These are phyloP conservation scores for Diaporthe sp. DNA, from an alignment of 2,329 filamentous ascomycete genomes.

Conservation along the genomic window DNA sequence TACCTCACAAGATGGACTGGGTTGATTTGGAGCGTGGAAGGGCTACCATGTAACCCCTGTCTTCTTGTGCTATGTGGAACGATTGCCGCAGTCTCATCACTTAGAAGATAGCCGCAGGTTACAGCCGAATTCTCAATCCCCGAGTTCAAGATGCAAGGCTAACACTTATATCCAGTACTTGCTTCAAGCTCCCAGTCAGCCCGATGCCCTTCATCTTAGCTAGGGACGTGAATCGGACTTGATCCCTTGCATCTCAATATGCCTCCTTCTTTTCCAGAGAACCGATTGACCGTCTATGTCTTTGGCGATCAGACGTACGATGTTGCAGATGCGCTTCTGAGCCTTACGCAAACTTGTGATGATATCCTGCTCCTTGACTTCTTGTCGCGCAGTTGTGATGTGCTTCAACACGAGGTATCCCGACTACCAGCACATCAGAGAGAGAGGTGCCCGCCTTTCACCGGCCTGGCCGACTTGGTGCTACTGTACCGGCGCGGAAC, in stretches of 20 bases:
- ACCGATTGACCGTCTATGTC: slow-evolving; percentile 33
- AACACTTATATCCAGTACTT: not conserved
- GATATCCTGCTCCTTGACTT: slow-evolving; percentile 32
- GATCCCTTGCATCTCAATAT: not conserved
- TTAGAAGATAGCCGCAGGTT: not conserved
- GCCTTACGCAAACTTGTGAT: not conserved
- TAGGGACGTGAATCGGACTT: not conserved
- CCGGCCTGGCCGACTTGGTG: slow-evolving; percentile 41
- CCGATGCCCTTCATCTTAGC: not conserved
- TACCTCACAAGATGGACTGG: not conserved
- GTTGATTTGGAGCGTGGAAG: not conserved
- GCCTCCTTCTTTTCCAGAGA: not conserved
- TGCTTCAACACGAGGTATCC: slow-evolving; percentile 13
- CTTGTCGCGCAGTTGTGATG: not conserved
- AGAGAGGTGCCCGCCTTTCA: slow-evolving; percentile 41
- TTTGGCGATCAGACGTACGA: slow-evolving; percentile 46
- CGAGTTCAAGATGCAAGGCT: slow-evolving; percentile 5
- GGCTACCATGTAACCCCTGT: not conserved
- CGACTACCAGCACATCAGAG: slow-evolving; percentile 38
- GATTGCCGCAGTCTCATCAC: not conserved
- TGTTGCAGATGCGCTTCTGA: slow-evolving; percentile 37
- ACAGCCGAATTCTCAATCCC: not conserved
- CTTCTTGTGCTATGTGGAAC: not conserved
- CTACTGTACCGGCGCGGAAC: slow-evolving; percentile 41
- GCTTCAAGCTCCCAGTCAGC: not conserved